Evolutionary conservation across 2,329 filamentous ascomycete genomes (phyloP), one percentile per base, ranked within the genome.

Genomic region (Saccharata proteae): DNA sequence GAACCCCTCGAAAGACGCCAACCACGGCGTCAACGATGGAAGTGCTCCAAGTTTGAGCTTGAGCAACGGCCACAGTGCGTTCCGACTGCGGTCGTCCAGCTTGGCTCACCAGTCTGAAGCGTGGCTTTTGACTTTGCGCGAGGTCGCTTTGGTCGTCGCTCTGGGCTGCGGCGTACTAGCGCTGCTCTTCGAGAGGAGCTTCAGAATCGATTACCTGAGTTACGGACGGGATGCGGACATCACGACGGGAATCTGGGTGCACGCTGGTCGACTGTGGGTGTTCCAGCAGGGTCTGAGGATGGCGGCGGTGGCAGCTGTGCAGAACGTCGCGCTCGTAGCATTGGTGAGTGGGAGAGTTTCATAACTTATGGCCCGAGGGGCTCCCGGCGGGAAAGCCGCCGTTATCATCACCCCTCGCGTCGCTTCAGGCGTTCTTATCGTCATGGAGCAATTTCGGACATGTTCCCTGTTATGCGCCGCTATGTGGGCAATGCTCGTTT

Each of bases 1-100:
- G 26, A 38, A n/a, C n/a, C n/a, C 37, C 6, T 26, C 41, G 10
- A 45, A 42, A 13, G 44, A 52, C 24, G 25, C 19, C 18, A 35
- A 35, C 17, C 28, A 21, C 15, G 29, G 33, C 33, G 26, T 31
- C 28, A 31, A 29, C 28, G 31, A 35, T 14, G 33, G 33, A 4
- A 23, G 21, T 16, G 26, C 28, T 19, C 33, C 33, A 13, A 27
- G 26, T 14, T 13, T 31, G 6, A 21, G 19, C 7, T n/a, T n/a
- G n/a, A n/a, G n/a, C n/a, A n/a, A n/a, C n/a, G n/a, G n/a, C n/a
- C n/a, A n/a, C n/a, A n/a, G n/a, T n/a, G n/a, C n/a, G n/a, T n/a
- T n/a, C n/a, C n/a, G n/a, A n/a, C n/a, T n/a, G n/a, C n/a, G n/a
- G n/a, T n/a, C n/a, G n/a, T n/a, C 33, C n/a, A 30, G 25, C n/a